Conservation (phyloP, 768 basidiomycete genomes). For the Kwoniella bestiolae region DNA sequence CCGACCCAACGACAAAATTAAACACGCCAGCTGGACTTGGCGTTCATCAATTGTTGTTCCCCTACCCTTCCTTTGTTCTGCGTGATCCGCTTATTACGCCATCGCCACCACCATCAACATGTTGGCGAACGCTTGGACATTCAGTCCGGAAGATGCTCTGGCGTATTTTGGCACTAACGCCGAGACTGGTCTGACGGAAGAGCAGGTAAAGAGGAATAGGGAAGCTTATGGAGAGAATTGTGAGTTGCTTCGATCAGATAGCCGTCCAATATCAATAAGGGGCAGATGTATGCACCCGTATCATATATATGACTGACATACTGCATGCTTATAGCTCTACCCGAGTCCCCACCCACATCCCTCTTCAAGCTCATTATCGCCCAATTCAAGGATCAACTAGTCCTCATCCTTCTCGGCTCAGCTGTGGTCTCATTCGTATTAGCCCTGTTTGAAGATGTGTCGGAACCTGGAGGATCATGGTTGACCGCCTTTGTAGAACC, state of each 20-base stretch:
- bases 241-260: constrained; percentile 26
- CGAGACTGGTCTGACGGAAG: constrained; percentile 66
- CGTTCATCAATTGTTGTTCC: background rate
- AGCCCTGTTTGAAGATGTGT: constrained; percentile 80
- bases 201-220: constrained; percentile 73
- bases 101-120: constrained; percentile 38
- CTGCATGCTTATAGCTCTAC: constrained; percentile 72
- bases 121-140: constrained; percentile 71
- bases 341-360: constrained; percentile 88
- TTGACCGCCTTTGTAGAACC: constrained; percentile 92
- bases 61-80: background rate
- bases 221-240: constrained; percentile 80
- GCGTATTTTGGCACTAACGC: constrained; percentile 73
- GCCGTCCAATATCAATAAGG: too few relatives aligned
- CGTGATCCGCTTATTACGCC: background rate
- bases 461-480: constrained; percentile 65
- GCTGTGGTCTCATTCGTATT: constrained; percentile 91
- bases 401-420: constrained; percentile 92
- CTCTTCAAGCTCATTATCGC: constrained; percentile 95
- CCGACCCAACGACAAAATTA: background rate
- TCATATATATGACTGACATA: background rate
- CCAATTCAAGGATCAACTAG: constrained; percentile 98
- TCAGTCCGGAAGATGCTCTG: constrained; percentile 69
- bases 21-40: constrained; percentile 9
- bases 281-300: background rate